Conservation (phyloP, 495 filamentous ascomycete species). For the Neurospora discreta region DNA sequence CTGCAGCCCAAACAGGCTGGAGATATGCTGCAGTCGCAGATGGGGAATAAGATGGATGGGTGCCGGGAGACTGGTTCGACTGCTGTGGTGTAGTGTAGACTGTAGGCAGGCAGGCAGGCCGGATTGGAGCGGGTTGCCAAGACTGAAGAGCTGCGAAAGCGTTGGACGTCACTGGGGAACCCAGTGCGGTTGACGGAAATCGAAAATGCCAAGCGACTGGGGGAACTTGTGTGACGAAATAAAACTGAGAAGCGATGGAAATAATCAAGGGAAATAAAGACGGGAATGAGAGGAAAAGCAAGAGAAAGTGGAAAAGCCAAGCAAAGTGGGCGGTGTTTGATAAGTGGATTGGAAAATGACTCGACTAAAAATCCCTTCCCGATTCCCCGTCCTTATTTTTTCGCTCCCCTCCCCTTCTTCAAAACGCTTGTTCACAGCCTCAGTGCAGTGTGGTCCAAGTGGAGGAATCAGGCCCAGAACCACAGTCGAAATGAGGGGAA, state of each 20-base stretch:
- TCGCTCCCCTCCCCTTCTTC: neutral
- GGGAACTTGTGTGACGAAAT: neutral
- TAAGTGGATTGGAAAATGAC: neutral
- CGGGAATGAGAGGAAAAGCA: neutral
- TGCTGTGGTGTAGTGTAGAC: neutral
- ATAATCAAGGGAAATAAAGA: slow-evolving; percentile 1
- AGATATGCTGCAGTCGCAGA: too few species aligned
- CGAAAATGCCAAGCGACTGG: neutral
- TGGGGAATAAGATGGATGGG: too few species aligned
- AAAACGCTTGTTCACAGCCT: neutral
- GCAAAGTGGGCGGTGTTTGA: neutral
- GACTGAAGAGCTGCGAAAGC: neutral
- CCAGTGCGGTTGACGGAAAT: neutral
- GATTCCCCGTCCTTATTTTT: neutral
- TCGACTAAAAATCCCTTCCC: neutral
- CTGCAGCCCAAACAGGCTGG: too few species aligned
- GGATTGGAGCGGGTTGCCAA: too few species aligned
- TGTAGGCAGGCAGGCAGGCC: too few species aligned
- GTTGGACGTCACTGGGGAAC: neutral
- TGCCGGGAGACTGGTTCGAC: neutral
- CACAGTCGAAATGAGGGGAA: neutral
- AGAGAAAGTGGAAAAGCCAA: neutral
- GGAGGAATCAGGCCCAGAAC: neutral
- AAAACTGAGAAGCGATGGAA: neutral
- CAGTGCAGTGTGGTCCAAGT: neutral